Conservation (phyloP, 169 alveolate species). For the Cryptosporidium xiaoi region DNA sequence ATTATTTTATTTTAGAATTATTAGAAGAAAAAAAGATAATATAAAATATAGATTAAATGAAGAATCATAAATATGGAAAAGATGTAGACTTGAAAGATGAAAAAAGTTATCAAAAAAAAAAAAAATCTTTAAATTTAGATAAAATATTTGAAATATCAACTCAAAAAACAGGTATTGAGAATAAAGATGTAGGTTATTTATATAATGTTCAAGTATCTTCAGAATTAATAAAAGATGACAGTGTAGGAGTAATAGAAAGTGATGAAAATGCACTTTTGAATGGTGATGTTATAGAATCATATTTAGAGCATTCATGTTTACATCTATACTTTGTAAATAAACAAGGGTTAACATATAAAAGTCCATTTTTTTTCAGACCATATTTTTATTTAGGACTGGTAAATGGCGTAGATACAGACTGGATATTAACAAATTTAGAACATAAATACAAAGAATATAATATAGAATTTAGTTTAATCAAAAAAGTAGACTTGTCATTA, state of each 20-base stretch:
- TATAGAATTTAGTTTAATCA: conserved; percentile 78
- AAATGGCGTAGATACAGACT: conserved; percentile 75
- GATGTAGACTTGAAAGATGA: not conserved
- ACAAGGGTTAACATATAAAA: conserved; percentile 52
- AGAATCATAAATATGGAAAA: not conserved
- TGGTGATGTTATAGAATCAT: conserved; percentile 20
- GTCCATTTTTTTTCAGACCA: conserved; percentile 87
- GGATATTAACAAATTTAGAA: conserved; percentile 77
- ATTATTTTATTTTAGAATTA: too few relatives aligned
- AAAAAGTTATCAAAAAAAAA: not conserved
- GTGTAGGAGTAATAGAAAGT: not conserved
- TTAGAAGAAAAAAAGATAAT: too few relatives aligned
- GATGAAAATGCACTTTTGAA: not conserved
- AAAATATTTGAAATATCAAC: conserved; percentile 25
- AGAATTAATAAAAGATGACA: conserved; percentile 34
- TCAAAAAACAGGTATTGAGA: conserved; percentile 26
- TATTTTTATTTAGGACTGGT: conserved; percentile 88
- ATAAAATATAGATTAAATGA: not conserved
- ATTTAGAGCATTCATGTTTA: conserved; percentile 53
- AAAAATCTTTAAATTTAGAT: not conserved
- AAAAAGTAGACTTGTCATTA: conserved; percentile 88
- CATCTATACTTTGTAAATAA: conserved; percentile 54
- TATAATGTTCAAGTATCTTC: conserved; percentile 60
- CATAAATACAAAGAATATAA: conserved; percentile 81
- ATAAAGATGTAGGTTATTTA: conserved; percentile 50